Base-by-base conservation (phyloP, 2,329 filamentous ascomycete genomes). In the Corniculantispora saksenae region DNA sequence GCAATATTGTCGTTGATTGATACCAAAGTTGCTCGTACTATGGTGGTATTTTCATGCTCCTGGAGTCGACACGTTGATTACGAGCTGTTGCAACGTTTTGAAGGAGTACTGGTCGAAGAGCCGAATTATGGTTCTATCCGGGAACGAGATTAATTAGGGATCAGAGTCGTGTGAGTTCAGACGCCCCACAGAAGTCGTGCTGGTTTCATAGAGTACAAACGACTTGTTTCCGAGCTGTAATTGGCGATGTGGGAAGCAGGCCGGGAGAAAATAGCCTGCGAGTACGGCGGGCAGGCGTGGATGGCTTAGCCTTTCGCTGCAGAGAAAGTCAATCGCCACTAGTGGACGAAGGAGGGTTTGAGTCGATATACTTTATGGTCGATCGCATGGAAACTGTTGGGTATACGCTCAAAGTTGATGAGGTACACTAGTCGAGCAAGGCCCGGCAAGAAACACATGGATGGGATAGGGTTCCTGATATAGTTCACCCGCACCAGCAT, bases 381-480 rank as follows among this genome's bases (percentile, higher is more conserved):
- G 17, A 38, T 25, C 23, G n/a, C 23, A n/a, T 25, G 13, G 43
- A 19, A 2, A 47, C 17, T 21, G 25, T 38, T 40, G 29, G 57
- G 13, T 7, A 48, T 43, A 35, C 47, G 19, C n/a, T n/a, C 32
- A 53, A 43, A 40, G 9, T 27, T 40, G 47, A 21, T 40, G n/a
- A 9, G 12, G 19, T 35, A 7, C 29, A 45, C 27, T 35, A 23
- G 19, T 35, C 27, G 57, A 59, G 23, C 9, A 32, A 58, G 40
- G 56, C 10, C 40, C 6, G 56, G 35, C 29, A 25, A n/a, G 54
- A 9, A 45, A 57, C 21, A 8, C 32, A n/a, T 57, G 35, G 35
- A 38, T 57, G 56, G 40, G 47, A 29, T 47, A 56, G 43, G n/a
- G 60, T 55, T 63, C 51, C 40, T 56, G 51, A 63, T 63, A 63